A percentile compares a stretch with the other conserved stretches of the same genome.
Conservation (phyloP, 176 grass and related monocot genomes). For the Elymus sibiricus region DNA sequence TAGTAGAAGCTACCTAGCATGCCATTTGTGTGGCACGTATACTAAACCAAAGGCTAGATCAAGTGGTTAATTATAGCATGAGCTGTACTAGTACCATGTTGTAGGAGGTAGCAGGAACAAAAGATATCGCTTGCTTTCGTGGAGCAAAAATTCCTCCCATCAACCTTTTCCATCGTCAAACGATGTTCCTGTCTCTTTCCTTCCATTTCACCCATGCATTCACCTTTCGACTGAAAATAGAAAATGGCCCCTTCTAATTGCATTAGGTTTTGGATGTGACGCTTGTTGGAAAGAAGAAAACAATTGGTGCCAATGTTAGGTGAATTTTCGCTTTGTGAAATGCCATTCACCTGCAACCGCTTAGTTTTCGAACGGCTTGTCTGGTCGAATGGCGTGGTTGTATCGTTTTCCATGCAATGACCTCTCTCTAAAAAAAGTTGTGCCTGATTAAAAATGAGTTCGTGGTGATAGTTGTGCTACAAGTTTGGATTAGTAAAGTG, state of each 20-base stretch:
- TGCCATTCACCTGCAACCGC: background rate
- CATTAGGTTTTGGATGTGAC: conserved; percentile 47
- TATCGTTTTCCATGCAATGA: background rate
- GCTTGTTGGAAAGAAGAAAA: background rate
- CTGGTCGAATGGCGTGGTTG: background rate
- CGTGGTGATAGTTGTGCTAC: no score
- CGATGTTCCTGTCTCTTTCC: conserved; percentile 29
- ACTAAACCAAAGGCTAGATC: background rate
- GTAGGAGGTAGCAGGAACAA: conserved; percentile 23
- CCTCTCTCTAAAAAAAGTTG: background rate
- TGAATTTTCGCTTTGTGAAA: background rate
- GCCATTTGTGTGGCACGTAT: background rate
- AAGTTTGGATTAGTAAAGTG: background rate
- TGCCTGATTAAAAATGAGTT: background rate
- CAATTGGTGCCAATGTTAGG: background rate
- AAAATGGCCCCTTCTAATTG: conserved; percentile 26
- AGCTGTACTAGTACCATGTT: background rate
- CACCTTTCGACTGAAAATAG: background rate
- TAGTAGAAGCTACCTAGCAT: background rate
- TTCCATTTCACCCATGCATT: background rate
- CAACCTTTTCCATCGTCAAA: conserved; percentile 31
- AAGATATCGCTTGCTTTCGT: conserved; percentile 11
- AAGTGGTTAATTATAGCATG: conserved; percentile 14
- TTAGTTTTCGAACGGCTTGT: background rate
- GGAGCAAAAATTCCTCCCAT: background rate